These are phyloP conservation scores for Arthroderma sp. DNA, from an alignment of 2,329 filamentous ascomycete species.

Conservation along the genomic window DNA sequence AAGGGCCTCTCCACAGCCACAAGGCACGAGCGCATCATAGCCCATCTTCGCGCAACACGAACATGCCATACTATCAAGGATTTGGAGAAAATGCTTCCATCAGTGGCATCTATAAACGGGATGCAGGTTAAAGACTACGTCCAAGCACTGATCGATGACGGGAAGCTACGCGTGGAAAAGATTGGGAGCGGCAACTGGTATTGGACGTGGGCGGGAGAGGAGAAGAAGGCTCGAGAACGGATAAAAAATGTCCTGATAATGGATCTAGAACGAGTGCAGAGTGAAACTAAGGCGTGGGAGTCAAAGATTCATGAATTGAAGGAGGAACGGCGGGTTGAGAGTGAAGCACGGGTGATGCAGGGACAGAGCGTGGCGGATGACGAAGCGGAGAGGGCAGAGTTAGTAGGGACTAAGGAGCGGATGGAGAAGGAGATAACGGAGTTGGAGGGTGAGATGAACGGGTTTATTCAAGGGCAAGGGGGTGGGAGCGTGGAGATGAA, in stretches of 20 bases:
- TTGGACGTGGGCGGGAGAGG: slow-evolving; percentile 52
- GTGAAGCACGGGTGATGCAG: slow-evolving; percentile 2
- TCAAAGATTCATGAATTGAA: slow-evolving; percentile 10
- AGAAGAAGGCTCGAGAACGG: slow-evolving; percentile 25
- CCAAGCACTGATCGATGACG: slow-evolving; percentile 48
- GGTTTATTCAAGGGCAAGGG: slow-evolving; percentile 11
- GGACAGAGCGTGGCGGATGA: slow-evolving; percentile 9
- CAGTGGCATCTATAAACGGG: slow-evolving; percentile 48
- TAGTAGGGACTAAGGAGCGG: slow-evolving; percentile 5
- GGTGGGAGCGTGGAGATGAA: slow-evolving; percentile 18
- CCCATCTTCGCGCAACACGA: slow-evolving; percentile 46
- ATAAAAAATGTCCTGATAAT: slow-evolving; percentile 21
- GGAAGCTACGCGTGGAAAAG: slow-evolving; percentile 51
- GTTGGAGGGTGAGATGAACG: slow-evolving; percentile 16
- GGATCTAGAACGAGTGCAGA: slow-evolving; percentile 19
- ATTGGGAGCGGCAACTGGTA: slow-evolving; percentile 62
- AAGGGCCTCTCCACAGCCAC: slow-evolving; percentile 44
- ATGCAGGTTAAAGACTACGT: slow-evolving; percentile 58
- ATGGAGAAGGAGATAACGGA: slow-evolving; percentile 4
- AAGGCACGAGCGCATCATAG: slow-evolving; percentile 46
- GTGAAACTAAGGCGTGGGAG: slow-evolving; percentile 11
- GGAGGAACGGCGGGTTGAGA: slow-evolving; percentile 8
- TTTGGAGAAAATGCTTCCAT: slow-evolving; percentile 50
- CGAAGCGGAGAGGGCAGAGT: slow-evolving; percentile 5
- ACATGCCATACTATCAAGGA: slow-evolving; percentile 55